Base-by-base conservation (phyloP, 129 eudicot species). In the Flaveria brownii region DNA sequence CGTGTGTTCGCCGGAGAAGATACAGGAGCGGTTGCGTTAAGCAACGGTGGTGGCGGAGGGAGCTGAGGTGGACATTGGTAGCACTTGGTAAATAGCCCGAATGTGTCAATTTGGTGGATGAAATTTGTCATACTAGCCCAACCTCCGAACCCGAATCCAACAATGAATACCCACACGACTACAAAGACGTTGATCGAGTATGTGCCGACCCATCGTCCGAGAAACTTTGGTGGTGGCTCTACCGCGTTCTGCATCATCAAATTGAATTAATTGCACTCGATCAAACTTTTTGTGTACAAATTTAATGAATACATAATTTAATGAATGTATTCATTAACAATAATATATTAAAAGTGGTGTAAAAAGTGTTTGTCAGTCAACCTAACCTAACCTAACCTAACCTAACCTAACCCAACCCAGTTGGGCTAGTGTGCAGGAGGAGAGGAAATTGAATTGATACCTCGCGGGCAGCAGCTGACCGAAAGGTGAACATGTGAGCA, bases 131-230 rank as follows among this genome's bases (percentile, higher is more conserved):
- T 83, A 64, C 98, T 94, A 2, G 98, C 98, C 98, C 98, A 93
- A 15, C 98, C 98, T 16, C 98, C 98, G 20, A 93, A 93, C 30
- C 98, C 98, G 28, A 93, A 93, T 36, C 98, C 98, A 54, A 93
- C 88, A 0, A 93, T 84, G 39, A 93, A 79, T 26, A 93, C 96
- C 98, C 98, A 93, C 17, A 84, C 91, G n/a, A 93, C 96, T n/a
- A 93, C 90, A 55, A 90, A 94, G 36, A 81, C 80, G 82, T 94
- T 91, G 65, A 91, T 85, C 9, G 85, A 82, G 81, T 84, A 94
- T 6, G 97, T 33, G 1, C 98, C 98, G 0, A 81, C 84, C 98
- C 98, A 94, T 59, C 97, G 76, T 50, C 98, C 98, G 18, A 91
- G 73, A 82, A 80, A 84, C 87, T 73, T 88, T 2, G 98, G 90